phyloP scores from a whole-genome alignment of 2,329 filamentous ascomycete genomes.

The Amauroascus verrucosus region DNA sequence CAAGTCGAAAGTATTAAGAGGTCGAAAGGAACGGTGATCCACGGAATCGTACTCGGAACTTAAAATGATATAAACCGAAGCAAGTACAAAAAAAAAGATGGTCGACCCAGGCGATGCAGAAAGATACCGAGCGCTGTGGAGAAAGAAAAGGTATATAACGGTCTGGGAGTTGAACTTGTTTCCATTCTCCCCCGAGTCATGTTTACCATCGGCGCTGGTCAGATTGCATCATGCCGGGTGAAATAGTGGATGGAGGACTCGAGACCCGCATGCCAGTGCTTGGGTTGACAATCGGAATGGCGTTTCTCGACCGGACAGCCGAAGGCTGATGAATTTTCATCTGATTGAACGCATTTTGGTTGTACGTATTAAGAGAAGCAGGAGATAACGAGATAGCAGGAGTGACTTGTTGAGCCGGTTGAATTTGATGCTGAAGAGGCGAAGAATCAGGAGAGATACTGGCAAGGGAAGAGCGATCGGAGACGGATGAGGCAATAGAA shows the following conservation, averaged over 20 bases:
- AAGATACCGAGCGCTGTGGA: conserved; percentile 10
- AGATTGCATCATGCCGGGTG: conserved; percentile 53
- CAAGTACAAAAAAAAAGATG: conserved; percentile 7
- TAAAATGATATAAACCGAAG: conserved; percentile 9
- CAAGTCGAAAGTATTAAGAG: conserved; percentile 9
- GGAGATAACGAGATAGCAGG: conserved; percentile 63
- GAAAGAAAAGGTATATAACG: conserved; percentile 10
- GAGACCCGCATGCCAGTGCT: conserved; percentile 78
- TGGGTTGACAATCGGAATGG: conserved; percentile 96
- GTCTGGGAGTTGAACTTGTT: not conserved
- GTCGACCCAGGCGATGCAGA: conserved; percentile 14
- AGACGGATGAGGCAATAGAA: conserved; percentile 79
- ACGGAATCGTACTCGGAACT: conserved; percentile 12
- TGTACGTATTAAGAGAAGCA: conserved; percentile 48
- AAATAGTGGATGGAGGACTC: conserved; percentile 69
- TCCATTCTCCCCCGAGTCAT: conserved; percentile 18
- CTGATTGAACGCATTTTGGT: conserved; percentile 54
- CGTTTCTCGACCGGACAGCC: conserved; percentile 80
- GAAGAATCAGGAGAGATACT: conserved; percentile 90
- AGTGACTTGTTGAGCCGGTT: conserved; percentile 62
- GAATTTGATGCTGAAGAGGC: conserved; percentile 72
- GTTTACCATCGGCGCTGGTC: conserved; percentile 36
- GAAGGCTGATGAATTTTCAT: conserved; percentile 86
- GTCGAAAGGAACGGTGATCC: conserved; percentile 9
- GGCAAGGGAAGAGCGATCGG: conserved; percentile 87